A percentile compares a stretch with the other conserved stretches of the same genome.
Evolutionary conservation across 306 rosid species (phyloP).

Genomic region (Spatholobus suberectus): DNA sequence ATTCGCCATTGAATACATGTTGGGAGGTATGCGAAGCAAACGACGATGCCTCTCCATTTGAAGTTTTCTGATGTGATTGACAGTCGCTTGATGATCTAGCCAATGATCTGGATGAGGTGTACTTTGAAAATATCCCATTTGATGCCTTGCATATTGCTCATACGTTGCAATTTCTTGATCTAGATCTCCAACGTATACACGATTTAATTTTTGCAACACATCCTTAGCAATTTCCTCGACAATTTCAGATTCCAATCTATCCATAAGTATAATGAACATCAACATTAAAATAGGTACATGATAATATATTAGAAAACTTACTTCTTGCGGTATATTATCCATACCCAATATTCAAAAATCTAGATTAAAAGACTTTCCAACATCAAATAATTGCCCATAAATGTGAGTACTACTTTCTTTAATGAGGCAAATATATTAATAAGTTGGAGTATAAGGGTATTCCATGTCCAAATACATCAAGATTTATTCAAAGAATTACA

Average conservation of each 20-base stretch:
- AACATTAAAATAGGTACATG: background rate
- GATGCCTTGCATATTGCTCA: slow-evolving; percentile 26
- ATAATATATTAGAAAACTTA: background rate
- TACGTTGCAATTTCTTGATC: slow-evolving; percentile 17
- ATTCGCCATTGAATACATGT: background rate
- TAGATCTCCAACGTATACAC: slow-evolving; percentile 25
- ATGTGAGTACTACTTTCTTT: no score
- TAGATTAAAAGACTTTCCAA: no score
- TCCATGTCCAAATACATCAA: no score
- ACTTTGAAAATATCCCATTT: slow-evolving; percentile 6
- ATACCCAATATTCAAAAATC: no score
- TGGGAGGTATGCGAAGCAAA: slow-evolving; percentile 21
- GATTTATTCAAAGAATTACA: no score
- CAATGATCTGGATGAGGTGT: background rate
- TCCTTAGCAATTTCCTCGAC: slow-evolving; percentile 47
- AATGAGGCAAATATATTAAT: no score
- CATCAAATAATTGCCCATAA: no score
- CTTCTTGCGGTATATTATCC: no score
- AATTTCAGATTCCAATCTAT: slow-evolving; percentile 42
- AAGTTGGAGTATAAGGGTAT: no score
- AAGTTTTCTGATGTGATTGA: background rate
- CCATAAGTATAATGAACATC: background rate
- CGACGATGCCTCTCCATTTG: slow-evolving; percentile 21
- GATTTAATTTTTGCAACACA: slow-evolving; percentile 37
- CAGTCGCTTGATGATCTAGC: background rate